These are phyloP conservation scores for Delphinella strobiligena DNA, from an alignment of 2,329 filamentous ascomycete genomes.

Conservation along the genomic window DNA sequence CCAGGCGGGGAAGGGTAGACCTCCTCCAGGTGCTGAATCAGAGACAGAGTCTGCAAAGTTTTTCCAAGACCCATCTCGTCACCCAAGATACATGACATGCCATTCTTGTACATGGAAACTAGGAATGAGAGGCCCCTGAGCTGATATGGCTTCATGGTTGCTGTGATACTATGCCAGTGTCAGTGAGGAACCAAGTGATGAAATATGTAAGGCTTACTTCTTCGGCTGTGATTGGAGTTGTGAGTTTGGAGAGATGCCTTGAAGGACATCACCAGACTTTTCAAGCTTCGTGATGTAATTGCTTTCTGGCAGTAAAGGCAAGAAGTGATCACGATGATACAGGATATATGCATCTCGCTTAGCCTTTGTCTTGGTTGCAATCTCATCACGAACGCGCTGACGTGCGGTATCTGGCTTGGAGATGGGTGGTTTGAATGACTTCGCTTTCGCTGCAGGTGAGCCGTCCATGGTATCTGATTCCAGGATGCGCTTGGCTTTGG, in stretches of 20 bases:
- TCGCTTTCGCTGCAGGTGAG: too few species aligned
- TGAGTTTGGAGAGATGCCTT: constrained; percentile 23
- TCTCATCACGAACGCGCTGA: constrained; percentile 27
- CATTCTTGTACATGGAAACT: constrained; percentile 33
- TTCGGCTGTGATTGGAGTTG: constrained; percentile 29
- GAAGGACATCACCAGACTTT: constrained; percentile 8
- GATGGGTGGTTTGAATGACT: background rate
- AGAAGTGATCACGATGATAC: constrained; percentile 32
- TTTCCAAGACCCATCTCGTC: constrained; percentile 42
- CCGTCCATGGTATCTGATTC: constrained; percentile 2
- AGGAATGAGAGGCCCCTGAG: constrained; percentile 39
- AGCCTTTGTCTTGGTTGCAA: constrained; percentile 28
- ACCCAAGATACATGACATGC: constrained; percentile 33
- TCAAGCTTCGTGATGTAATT: constrained; percentile 32
- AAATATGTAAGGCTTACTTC: constrained; percentile 14
- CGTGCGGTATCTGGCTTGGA: constrained; percentile 27
- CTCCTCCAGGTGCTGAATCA: constrained; percentile 38
- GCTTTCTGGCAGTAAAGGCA: constrained; percentile 32
- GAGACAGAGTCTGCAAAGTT: constrained; percentile 36
- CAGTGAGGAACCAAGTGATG: too few species aligned
- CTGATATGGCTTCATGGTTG: constrained; percentile 41
- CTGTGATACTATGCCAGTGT: constrained; percentile 24
- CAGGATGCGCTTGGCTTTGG: constrained; percentile 5
- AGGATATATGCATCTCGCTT: constrained; percentile 35
- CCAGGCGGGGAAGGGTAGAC: constrained; percentile 25